phyloP scores from a whole-genome alignment of 495 filamentous ascomycete genomes.

The Pseudotulostoma volvatum region DNA sequence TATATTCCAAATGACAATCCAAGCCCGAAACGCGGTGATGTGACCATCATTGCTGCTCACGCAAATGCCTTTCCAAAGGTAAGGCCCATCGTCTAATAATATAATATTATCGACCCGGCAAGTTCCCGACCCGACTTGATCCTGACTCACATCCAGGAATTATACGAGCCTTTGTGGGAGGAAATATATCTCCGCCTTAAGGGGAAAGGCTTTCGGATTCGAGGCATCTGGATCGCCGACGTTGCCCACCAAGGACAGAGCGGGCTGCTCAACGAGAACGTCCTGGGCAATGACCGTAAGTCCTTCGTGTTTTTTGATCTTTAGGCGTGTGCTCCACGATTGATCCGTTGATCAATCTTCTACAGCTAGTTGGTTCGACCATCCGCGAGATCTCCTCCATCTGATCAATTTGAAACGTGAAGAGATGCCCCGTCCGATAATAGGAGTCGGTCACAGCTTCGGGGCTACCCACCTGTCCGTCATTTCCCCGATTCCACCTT shows the following conservation, averaged over 20 bases:
- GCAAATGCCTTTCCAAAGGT: constrained; percentile 88
- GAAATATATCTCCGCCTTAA: constrained; percentile 43
- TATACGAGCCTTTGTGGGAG: constrained; percentile 81
- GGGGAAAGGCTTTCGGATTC: constrained; percentile 47
- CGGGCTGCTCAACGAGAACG: constrained; percentile 54
- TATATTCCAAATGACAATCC: constrained; percentile 59
- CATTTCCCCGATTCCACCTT: not conserved
- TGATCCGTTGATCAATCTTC: not conserved
- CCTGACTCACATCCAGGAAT: no score
- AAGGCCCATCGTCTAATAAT: constrained; percentile 4
- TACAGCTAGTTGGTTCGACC: constrained; percentile 69
- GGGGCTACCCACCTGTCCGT: constrained; percentile 51
- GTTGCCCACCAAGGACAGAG: constrained; percentile 60
- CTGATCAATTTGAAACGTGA: constrained; percentile 70
- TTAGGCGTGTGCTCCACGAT: constrained; percentile 1
- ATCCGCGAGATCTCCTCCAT: constrained; percentile 73
- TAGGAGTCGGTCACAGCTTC: constrained; percentile 84
- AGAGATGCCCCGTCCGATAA: constrained; percentile 71
- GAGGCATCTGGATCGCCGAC: constrained; percentile 77
- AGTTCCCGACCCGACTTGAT: no score
- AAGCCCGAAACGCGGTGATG: constrained; percentile 46
- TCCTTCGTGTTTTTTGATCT: no score
- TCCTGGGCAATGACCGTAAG: constrained; percentile 64
- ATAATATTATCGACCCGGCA: no score
- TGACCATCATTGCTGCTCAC: constrained; percentile 72